Conservation (phyloP, 495 filamentous ascomycete species). For the Podospora tetraspora region DNA sequence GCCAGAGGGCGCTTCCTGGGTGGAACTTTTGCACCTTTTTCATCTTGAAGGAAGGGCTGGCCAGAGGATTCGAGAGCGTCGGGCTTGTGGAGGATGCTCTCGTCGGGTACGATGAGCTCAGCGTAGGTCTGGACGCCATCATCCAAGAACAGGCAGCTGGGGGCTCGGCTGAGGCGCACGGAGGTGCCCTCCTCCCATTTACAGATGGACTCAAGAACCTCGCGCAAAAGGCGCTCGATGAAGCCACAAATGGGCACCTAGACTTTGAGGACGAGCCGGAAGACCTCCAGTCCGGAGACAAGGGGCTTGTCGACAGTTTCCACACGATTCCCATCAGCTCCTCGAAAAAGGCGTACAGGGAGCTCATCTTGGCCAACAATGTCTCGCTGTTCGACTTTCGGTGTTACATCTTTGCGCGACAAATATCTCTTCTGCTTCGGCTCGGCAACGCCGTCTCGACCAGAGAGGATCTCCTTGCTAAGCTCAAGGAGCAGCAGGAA, state of each 20-base stretch:
- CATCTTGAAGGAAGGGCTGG: conserved; percentile 90
- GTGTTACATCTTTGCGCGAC: conserved; percentile 88
- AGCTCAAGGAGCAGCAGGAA: conserved; percentile 53
- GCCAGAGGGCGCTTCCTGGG: conserved; percentile 79
- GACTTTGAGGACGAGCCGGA: conserved; percentile 43
- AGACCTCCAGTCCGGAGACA: conserved; percentile 40
- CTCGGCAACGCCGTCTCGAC: conserved; percentile 65
- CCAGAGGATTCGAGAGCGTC: conserved; percentile 90
- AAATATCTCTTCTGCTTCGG: conserved; percentile 76
- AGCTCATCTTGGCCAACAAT: conserved; percentile 88
- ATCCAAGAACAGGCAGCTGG: conserved; percentile 64
- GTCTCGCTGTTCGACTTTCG: conserved; percentile 97
- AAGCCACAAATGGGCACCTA: conserved; percentile 27
- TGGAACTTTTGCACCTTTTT: conserved; percentile 99
- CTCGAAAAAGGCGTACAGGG: conserved; percentile 76
- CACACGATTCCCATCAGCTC: conserved; percentile 64
- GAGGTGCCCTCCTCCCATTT: conserved; percentile 58
- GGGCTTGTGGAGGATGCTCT: conserved; percentile 93
- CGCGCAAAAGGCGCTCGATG: conserved; percentile 45
- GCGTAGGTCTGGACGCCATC: conserved; percentile 74
- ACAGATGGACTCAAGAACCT: conserved; percentile 65
- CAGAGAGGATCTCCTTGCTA: conserved; percentile 51
- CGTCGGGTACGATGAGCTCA: conserved; percentile 86
- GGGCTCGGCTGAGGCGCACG: conserved; percentile 52
- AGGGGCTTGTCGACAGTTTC: conserved; percentile 26